phyloP scores from a whole-genome alignment of 768 basidiomycete species.

The Hortiboletus campestris region DNA sequence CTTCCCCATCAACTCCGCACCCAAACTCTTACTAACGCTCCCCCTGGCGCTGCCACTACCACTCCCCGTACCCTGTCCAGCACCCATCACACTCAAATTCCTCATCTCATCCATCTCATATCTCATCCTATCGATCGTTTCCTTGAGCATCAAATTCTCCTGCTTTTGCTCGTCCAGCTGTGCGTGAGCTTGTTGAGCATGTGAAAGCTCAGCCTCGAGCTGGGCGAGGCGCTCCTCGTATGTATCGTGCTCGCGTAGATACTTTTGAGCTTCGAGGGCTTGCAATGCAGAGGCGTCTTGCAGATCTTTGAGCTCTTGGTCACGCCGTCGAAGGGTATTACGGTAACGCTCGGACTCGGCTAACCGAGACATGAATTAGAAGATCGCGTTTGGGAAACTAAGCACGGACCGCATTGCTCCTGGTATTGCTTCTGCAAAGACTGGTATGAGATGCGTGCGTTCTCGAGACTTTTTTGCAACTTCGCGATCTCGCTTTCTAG shows the following conservation, averaged over 20 bases:
- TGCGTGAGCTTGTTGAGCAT: conserved; percentile 69
- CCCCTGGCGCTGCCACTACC: conserved; percentile 49
- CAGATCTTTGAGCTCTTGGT: conserved; percentile 65
- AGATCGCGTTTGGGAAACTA: background rate
- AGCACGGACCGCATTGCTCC: conserved; percentile 76
- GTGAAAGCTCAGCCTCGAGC: conserved; percentile 69
- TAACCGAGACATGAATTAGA: conserved; percentile 23
- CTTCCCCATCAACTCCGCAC: conserved; percentile 67
- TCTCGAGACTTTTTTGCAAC: conserved; percentile 71
- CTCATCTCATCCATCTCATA: conserved; percentile 94
- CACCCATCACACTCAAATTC: conserved; percentile 38
- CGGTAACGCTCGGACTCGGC: conserved; percentile 80
- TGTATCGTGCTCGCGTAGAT: conserved; percentile 60
- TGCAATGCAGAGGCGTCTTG: conserved; percentile 61
- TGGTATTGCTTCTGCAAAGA: conserved; percentile 85
- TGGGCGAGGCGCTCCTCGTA: conserved; percentile 69
- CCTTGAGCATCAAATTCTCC: conserved; percentile 89
- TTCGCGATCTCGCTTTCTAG: conserved; percentile 81
- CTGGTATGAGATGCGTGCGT: conserved; percentile 66
- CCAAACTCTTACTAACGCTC: conserved; percentile 70
- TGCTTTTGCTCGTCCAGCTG: conserved; percentile 91
- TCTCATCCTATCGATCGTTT: conserved; percentile 93
- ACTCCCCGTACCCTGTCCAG: conserved; percentile 37
- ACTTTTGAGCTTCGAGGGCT: conserved; percentile 65
- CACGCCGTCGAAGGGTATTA: conserved; percentile 67